Evolutionary conservation across 768 basidiomycete species (phyloP), one percentile per base, ranked within the genome.

Genomic region (Candolleomyces eurysporus): DNA sequence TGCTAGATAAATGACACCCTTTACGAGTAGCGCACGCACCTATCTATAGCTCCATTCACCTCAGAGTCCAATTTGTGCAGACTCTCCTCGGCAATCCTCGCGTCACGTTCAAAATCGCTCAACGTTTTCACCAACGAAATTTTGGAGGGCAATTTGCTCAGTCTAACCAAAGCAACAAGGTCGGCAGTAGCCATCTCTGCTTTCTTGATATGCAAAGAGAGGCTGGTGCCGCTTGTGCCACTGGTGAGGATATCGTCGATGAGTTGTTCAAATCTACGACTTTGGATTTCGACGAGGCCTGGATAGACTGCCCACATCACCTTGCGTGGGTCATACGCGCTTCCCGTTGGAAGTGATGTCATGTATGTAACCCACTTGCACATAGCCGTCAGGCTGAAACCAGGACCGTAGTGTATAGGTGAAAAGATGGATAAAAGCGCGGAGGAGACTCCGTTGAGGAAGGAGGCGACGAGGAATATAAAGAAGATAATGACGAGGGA

Each of bases 111-210:
- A 66, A 92, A 90, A 2, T 76, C 78, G 13, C 62, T 63, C 63
- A 92, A 73, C 16, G 76, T 66, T 11, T 81, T 74, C 16, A 83
- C 86, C 9, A 93, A 67, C 22, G 69, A 61, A n/a, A 90, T 86
- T 57, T 77, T 84, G 22, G 83, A 82, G 61, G 76, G 82, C 67
- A 93, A 71, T 16, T 87, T 75, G 69, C 91, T 92, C 61, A 26
- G 26, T 4, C 26, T 26, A 26, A 26, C 26, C 26, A 26, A 26
- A 26, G 26, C 26, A 26, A 26, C 74, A 56, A 93, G 77, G 68
- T 93, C 91, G 22, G 72, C 76, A 1, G 87, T 89, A 16, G 90
- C 91, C 82, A 92, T 86, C 65, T 92, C 87, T 16, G 89, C 86
- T 70, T 86, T 87, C 72, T 90, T 85, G 64, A 93, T 82, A 58